Evolutionary conservation across 2,329 filamentous ascomycete species (phyloP), one percentile per base, ranked within the genome.

Genomic region (Delphinella strobiligena): DNA sequence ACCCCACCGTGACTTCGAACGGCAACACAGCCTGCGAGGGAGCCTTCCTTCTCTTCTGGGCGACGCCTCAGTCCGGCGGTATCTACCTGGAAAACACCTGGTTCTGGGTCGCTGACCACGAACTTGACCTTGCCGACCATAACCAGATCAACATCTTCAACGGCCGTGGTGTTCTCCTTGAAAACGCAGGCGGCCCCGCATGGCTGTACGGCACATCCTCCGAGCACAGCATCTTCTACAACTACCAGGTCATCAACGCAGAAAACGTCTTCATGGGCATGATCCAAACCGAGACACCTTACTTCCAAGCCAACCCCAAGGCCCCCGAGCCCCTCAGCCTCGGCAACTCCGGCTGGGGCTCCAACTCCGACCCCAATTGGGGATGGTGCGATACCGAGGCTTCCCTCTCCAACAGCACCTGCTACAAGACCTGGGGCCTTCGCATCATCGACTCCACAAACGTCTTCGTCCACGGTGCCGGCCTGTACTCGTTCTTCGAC

Each of bases 61-160:
- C 74, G 39, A 75, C 72, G 24, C 59, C 67, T 46, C 53, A 60
- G 29, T 69, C 69, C 14, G 80, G 76, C 29, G 43, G 43, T 34
- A 75, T 76, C 34, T 93, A 93, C 63, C 67, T 93, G 33, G 88
- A 95, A 67, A 93, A 93, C 63, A 77, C 72, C 37, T 95, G 89
- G 88, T 78, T 85, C 56, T 95, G 88, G 88, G 80, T 85, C 18
- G 78, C 88, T 1, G 88, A 95, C 58, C 89, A 95, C 64, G 84
- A 93, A 56, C 78, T 95, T 18, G 88, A 95, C 60, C 93, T 87
- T 86, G 81, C 86, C 34, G 78, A 87, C 2, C 87, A 94, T 58
- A 87, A 94, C 66, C 81, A 88, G 59, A 80, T 89, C 59, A 80
- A 80, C 56, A 77, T 94, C 54, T 94, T 82, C 74, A 93, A 84